These are phyloP conservation scores for Lolium perenne DNA, from an alignment of 176 grass and related monocot species.

Conservation along the genomic window DNA sequence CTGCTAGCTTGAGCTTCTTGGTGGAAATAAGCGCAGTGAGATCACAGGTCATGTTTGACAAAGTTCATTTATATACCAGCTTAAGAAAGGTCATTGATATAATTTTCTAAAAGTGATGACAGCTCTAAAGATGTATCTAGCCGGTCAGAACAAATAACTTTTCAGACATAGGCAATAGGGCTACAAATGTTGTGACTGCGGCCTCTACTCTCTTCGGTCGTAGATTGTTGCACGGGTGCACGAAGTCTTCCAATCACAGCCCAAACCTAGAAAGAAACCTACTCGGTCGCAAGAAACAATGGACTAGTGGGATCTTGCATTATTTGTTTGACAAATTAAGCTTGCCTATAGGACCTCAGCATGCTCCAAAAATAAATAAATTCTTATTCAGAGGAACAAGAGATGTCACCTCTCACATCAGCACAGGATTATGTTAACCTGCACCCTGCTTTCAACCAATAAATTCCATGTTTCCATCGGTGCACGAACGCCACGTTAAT, in stretches of 20 bases:
- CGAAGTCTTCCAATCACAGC: conserved; percentile 38
- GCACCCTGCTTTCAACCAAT: conserved; percentile 34
- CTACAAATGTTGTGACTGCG: conserved; percentile 22
- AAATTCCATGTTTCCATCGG: conserved; percentile 33
- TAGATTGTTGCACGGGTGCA: conserved; percentile 38
- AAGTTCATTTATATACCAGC: too few species aligned
- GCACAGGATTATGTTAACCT: conserved; percentile 39
- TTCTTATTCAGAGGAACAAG: background rate
- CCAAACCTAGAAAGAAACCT: background rate
- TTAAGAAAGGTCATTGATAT: too few species aligned
- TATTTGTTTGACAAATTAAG: background rate
- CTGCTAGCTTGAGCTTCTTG: conserved; percentile 18
- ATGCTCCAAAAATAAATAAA: background rate
- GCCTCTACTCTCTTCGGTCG: background rate
- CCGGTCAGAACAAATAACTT: conserved; percentile 40
- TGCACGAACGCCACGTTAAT: conserved; percentile 31
- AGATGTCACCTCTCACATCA: conserved; percentile 33
- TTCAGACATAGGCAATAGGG: background rate
- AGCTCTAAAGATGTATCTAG: background rate
- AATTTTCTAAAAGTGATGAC: background rate
- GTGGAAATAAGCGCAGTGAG: background rate
- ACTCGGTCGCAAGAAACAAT: conserved; percentile 2
- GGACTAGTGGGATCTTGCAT: background rate
- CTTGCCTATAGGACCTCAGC: conserved; percentile 37
- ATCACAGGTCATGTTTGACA: background rate